Base-by-base conservation (phyloP, 306 rosid species). In the Neltuma alba region DNA sequence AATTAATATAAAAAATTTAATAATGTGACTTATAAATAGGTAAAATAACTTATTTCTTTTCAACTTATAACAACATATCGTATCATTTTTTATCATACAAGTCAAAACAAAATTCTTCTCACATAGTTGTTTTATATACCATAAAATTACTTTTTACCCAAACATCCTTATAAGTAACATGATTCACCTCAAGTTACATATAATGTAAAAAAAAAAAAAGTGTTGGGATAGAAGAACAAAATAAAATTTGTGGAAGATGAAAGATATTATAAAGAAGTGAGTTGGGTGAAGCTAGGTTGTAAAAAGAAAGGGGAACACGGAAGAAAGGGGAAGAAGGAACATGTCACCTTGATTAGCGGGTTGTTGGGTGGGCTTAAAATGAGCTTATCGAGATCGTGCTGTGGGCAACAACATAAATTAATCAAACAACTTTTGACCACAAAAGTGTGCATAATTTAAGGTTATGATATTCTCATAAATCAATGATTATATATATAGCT, bases 271-370 rank as follows among this genome's bases (percentile, higher is more conserved):
- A 50, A 50, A 45, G n/a, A 50, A 50, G 25, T 2, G 20, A 50
- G 25, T 2, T 20, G 3, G 7, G 25, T 20, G 25, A 20, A 20
- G 58, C 25, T 18, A 5, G 57, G 57, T 20, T 20, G 57, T 50
- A 20, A 50, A 50, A 18, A 50, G 10, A n/a, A 50, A 0, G 65
- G 61, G 34, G 36, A 13, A 3, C 65, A 28, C 14, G 38, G 81
- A 79, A 61, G 81, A 76, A 86, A 42, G 82, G 77, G 58, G 44
- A 75, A 40, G 80, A 77, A 80, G 89, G 87, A 82, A 80, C 90
- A 87, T 82, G 90, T 80, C 44, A 78, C 86, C 95, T 88, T 85
- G 87, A 91, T 87, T 89, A 85, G 81, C 95, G 92, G 89, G 58
- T 79, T 13, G 48, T 67, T 8, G 65, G 74, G 11, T 5, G 33